These are phyloP conservation scores for Capsella bursapastoris DNA, from an alignment of 345 rosid species.

Conservation along the genomic window DNA sequence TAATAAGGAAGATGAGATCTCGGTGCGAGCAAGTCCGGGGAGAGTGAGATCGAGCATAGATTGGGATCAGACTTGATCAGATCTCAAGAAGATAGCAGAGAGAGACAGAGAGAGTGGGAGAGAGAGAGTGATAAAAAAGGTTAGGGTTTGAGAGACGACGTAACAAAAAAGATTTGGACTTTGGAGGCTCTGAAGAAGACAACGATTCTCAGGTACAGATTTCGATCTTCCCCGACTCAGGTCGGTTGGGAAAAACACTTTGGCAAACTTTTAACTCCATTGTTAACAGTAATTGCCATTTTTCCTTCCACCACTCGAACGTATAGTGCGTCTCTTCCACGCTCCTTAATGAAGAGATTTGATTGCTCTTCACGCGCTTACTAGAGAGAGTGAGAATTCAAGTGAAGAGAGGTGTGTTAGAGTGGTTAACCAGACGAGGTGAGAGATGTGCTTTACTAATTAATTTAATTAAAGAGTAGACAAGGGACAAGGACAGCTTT, in stretches of 20 bases:
- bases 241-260: constrained; percentile 33
- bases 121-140: constrained; percentile 27
- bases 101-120: constrained; percentile 4
- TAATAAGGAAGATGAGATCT: constrained; percentile 26
- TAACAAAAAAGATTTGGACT: constrained; percentile 24
- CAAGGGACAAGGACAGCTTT: constrained; percentile 18
- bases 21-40: background rate
- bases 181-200: constrained; percentile 41
- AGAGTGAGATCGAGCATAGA: constrained; percentile 30
- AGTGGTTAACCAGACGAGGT: constrained; percentile 29
- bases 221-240: constrained; percentile 31
- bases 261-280: constrained; percentile 26
- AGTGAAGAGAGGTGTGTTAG: background rate
- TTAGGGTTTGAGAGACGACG: constrained; percentile 39
- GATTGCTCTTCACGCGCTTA: constrained; percentile 1
- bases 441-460: constrained; percentile 9
- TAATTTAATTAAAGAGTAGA: background rate
- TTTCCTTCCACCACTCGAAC: constrained; percentile 4
- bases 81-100: constrained; percentile 32
- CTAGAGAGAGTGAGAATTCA: background rate
- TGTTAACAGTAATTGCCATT: constrained; percentile 26
- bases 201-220: constrained; percentile 42
- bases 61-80: constrained; percentile 34
- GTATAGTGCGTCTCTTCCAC: constrained; percentile 14
- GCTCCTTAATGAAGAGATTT: background rate